Evolutionary conservation across 306 rosid genomes (phyloP).

Genomic region (Amphicarpaea edgeworthii): DNA sequence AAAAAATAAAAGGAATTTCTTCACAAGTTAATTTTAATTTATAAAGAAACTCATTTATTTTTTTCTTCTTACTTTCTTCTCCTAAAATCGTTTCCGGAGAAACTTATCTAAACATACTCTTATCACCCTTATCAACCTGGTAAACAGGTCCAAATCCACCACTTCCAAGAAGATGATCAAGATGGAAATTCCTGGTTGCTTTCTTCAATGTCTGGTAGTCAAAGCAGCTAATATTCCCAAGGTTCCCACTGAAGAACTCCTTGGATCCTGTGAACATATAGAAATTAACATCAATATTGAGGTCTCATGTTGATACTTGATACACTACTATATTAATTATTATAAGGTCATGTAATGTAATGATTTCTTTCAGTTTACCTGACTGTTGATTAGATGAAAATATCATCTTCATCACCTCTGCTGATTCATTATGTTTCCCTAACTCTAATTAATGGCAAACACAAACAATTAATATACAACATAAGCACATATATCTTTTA

Average conservation of each 20-base stretch:
- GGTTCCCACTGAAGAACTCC: constrained; percentile 61
- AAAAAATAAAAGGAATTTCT: too few species aligned
- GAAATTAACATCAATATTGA: neutral
- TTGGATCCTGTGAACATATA: constrained; percentile 48
- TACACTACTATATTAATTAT: neutral
- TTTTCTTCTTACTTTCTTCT: too few species aligned
- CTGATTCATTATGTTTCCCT: constrained; percentile 43
- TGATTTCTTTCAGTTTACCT: constrained; percentile 53
- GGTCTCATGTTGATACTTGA: neutral
- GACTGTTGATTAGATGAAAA: constrained; percentile 45
- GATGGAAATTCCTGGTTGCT: constrained; percentile 73
- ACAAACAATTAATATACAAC: neutral
- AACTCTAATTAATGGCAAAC: constrained; percentile 1
- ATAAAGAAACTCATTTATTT: too few species aligned
- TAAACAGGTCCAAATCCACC: constrained; percentile 95
- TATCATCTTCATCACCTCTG: constrained; percentile 51
- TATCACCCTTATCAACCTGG: too few species aligned
- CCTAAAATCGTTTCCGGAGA: too few species aligned
- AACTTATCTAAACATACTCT: too few species aligned
- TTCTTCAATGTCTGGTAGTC: constrained; percentile 67
- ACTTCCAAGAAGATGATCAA: constrained; percentile 70
- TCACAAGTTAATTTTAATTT: too few species aligned
- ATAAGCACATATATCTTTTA: neutral
- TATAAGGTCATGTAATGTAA: neutral
- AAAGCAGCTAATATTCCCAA: constrained; percentile 59